Percentiles rank a stretch among this genome's conserved stretches.
Conservation (phyloP, 2,329 filamentous ascomycete genomes). For the Fusarium sp. region DNA sequence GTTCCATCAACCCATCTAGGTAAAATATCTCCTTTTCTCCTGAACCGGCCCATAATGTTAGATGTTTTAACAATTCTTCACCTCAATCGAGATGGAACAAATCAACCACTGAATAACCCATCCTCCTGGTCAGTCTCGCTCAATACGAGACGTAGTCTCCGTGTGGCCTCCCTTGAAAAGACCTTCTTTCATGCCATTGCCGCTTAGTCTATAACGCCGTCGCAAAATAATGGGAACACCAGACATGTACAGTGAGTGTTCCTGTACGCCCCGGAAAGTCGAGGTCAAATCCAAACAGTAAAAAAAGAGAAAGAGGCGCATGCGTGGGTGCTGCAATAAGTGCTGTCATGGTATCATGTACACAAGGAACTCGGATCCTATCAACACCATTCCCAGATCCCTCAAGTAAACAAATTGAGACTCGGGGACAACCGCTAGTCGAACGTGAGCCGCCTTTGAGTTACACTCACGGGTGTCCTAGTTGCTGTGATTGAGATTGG, state of each 20-base stretch:
- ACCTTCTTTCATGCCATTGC: slow-evolving; percentile 40
- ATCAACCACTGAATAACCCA: slow-evolving; percentile 20
- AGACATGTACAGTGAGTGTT: slow-evolving; percentile 30
- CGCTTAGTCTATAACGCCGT: slow-evolving; percentile 48
- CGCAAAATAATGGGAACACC: slow-evolving; percentile 38
- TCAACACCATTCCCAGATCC: slow-evolving; percentile 15
- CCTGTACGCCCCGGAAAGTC: slow-evolving; percentile 37
- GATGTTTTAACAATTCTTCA: slow-evolving; percentile 28
- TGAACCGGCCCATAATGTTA: slow-evolving; percentile 30
- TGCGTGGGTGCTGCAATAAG: slow-evolving; percentile 45
- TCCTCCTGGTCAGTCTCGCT: slow-evolving; percentile 19
- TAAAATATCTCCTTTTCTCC: slow-evolving; percentile 34
- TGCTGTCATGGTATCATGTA: slow-evolving; percentile 57
- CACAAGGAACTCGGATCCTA: slow-evolving; percentile 41
- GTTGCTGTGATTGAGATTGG: slow-evolving; percentile 68
- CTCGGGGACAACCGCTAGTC: slow-evolving; percentile 68
- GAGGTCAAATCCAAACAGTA: slow-evolving; percentile 32
- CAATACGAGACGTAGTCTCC: slow-evolving; percentile 16
- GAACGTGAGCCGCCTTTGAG: slow-evolving; percentile 85
- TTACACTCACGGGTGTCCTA: slow-evolving; percentile 73
- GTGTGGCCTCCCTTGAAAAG: slow-evolving; percentile 22
- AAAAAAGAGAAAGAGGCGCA: slow-evolving; percentile 22
- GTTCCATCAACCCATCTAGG: slow-evolving; percentile 31
- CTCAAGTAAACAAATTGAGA: slow-evolving; percentile 29
- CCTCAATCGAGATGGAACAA: slow-evolving; percentile 38